phyloP scores from a whole-genome alignment of 441 rosid genomes.

The Eugenia klotzschiana region DNA sequence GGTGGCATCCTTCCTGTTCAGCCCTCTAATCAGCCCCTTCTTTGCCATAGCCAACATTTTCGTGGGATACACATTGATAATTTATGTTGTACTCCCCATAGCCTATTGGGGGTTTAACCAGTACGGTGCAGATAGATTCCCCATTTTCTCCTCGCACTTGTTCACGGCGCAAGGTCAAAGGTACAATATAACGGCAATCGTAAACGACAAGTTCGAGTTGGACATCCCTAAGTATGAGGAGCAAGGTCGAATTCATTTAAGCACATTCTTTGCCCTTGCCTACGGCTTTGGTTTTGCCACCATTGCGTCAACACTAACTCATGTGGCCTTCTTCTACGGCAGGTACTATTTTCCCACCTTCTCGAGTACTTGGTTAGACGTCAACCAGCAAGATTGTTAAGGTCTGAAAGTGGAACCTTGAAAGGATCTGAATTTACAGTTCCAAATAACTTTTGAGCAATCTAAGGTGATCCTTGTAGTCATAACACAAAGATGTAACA shows the following conservation, averaged over 20 bases:
- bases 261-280: constrained; percentile 55
- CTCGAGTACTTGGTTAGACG: neutral
- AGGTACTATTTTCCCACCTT: constrained; percentile 28
- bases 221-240: constrained; percentile 36
- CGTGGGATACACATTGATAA: constrained; percentile 39
- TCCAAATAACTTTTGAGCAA: neutral
- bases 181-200: constrained; percentile 48
- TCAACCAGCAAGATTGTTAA: neutral
- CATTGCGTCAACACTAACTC: constrained; percentile 67
- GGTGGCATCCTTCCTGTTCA: constrained; percentile 61
- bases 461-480: neutral
- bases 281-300: constrained; percentile 85
- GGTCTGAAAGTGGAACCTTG: neutral
- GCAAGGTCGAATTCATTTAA: constrained; percentile 64
- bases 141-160: constrained; percentile 65
- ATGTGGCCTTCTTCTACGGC: constrained; percentile 76
- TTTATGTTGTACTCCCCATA: constrained; percentile 42
- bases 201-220: constrained; percentile 55
- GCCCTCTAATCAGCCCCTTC: constrained; percentile 70
- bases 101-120: constrained; percentile 55
- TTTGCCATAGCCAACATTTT: constrained; percentile 57
- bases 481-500: neutral
- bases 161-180: constrained; percentile 44
- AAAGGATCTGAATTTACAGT: neutral
- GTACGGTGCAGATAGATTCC: constrained; percentile 44